Evolutionary conservation across 1,284 basidiomycete species (phyloP).

Genomic region (Ganoderma resinaceum): DNA sequence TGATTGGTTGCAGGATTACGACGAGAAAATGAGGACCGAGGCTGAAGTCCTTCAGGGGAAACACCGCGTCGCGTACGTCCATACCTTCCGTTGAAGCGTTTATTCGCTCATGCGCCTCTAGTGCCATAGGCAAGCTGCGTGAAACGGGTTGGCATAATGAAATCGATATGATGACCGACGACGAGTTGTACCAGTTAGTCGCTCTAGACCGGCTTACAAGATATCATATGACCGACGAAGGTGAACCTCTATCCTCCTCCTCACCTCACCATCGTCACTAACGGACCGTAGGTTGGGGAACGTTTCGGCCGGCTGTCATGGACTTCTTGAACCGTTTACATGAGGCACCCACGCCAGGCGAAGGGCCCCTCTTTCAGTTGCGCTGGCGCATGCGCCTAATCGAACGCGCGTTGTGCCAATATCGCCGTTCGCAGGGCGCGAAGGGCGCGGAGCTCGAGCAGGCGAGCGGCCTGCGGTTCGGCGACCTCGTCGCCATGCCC

Average conservation of each 20-base stretch:
- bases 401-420: background rate
- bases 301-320: background rate
- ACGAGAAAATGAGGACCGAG: background rate
- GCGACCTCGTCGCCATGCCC: background rate
- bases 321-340: background rate
- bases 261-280: background rate
- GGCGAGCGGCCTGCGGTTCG: background rate
- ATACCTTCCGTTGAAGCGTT: no score
- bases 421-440: background rate
- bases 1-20: background rate
- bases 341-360: background rate
- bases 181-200: background rate
- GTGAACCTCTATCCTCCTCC: background rate
- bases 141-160: background rate
- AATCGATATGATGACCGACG: background rate
- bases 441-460: background rate
- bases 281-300: background rate
- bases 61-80: background rate
- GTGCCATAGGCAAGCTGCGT: background rate
- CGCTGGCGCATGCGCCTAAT: background rate
- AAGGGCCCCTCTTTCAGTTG: background rate
- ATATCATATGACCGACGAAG: background rate
- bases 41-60: background rate
- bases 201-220: background rate
- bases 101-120: background rate